Percentiles rank a stretch among this genome's conserved stretches.
Evolutionary conservation across 1,284 basidiomycete genomes (phyloP).

Genomic region (Cryptococcus hybrid): DNA sequence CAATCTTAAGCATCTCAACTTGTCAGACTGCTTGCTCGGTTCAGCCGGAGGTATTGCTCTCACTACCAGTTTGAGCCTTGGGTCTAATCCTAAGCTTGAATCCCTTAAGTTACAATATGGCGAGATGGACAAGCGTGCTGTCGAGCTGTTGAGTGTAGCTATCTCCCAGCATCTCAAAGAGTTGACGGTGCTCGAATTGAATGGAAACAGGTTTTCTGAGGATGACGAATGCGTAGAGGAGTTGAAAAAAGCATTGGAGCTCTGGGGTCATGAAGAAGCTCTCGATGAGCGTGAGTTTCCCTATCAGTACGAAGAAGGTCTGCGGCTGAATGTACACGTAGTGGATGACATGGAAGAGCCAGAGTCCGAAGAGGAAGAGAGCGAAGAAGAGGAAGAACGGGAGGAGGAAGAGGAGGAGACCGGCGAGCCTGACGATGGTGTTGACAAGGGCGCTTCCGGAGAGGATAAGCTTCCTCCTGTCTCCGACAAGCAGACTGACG

Average conservation of each 20-base stretch:
- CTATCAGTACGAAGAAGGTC: too few relatives aligned
- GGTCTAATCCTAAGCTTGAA: slow-evolving; percentile 71
- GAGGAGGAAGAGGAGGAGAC: slow-evolving; percentile 49
- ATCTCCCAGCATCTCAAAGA: slow-evolving; percentile 61
- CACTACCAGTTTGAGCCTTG: slow-evolving; percentile 58
- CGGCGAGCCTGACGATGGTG: slow-evolving; percentile 37
- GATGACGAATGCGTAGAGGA: slow-evolving; percentile 72
- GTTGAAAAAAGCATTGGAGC: slow-evolving; percentile 63
- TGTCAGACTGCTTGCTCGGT: slow-evolving; percentile 89
- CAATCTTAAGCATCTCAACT: slow-evolving; percentile 70
- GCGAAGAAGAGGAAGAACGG: slow-evolving; percentile 43
- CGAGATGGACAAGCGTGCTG: slow-evolving; percentile 72
- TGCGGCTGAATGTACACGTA: slow-evolving; percentile 6
- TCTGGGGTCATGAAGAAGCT: slow-evolving; percentile 76
- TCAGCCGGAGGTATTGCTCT: slow-evolving; percentile 61
- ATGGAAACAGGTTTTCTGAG: slow-evolving; percentile 82
- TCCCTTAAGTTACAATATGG: slow-evolving; percentile 84
- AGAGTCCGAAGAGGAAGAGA: slow-evolving; percentile 54
- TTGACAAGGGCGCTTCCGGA: slow-evolving; percentile 28
- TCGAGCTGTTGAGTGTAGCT: slow-evolving; percentile 65
- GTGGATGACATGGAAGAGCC: slow-evolving; percentile 66
- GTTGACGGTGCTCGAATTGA: slow-evolving; percentile 71
- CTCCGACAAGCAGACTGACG: slow-evolving; percentile 39
- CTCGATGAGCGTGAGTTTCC: slow-evolving; percentile 61
- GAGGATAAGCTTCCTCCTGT: slow-evolving; percentile 23